Conservation (phyloP, 2,329 filamentous ascomycete species). For the Aspergillus sp. region DNA sequence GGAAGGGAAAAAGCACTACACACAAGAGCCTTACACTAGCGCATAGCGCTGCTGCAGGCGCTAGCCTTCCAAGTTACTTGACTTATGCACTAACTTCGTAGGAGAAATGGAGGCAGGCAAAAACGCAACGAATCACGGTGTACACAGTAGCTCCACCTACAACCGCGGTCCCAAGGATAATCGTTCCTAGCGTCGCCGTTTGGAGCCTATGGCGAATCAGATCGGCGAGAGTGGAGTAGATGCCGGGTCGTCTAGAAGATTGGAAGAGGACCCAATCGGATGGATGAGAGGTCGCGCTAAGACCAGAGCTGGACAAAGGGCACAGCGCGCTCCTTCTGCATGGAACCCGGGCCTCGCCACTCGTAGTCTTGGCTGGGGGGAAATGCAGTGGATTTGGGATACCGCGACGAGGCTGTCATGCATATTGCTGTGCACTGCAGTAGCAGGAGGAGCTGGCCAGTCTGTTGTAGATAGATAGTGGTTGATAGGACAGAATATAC, state of each 20-base stretch:
- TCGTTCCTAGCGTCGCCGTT: conserved; percentile 28
- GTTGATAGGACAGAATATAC: too few relatives aligned
- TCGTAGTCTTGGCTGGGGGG: not conserved
- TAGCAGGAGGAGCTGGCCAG: not conserved
- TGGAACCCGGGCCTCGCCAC: not conserved
- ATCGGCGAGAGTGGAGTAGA: conserved; percentile 8
- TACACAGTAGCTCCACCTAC: not conserved
- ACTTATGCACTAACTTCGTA: conserved; percentile 14
- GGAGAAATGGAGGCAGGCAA: conserved; percentile 13
- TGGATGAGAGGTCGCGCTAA: conserved; percentile 13
- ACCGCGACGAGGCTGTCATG: not conserved
- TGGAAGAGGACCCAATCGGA: conserved; percentile 22
- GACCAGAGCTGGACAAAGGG: conserved; percentile 1
- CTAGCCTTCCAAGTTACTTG: conserved; percentile 3
- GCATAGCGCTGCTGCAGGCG: conserved; percentile 7
- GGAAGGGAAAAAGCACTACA: not conserved
- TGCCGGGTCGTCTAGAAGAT: conserved; percentile 17
- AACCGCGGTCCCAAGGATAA: conserved; percentile 16
- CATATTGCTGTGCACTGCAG: not conserved
- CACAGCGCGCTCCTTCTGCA: not conserved
- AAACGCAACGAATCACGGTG: conserved; percentile 16
- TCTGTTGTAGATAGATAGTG: not conserved
- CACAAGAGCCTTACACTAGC: conserved; percentile 11
- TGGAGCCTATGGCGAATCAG: conserved; percentile 17
- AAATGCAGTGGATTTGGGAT: not conserved